Conservation (phyloP, 1,139 yeast genomes). For the Yamadazyma jaroonii region DNA sequence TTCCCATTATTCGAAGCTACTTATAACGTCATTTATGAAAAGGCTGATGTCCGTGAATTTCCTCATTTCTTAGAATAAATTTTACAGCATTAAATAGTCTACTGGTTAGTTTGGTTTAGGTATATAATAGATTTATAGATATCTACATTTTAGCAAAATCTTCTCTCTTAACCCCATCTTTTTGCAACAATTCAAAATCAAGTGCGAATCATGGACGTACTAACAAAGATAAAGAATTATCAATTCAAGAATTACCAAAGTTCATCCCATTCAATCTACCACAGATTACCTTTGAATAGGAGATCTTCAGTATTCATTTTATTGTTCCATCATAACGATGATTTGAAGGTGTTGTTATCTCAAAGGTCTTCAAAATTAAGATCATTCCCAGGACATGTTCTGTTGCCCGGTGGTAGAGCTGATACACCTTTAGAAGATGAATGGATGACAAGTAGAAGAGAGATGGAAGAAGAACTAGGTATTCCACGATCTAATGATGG, state of each 20-base stretch:
- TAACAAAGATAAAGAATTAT: conserved; percentile 20
- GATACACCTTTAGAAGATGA: conserved; percentile 64
- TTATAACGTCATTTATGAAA: conserved; percentile 75
- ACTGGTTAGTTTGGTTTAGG: conserved; percentile 1
- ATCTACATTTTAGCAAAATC: neutral
- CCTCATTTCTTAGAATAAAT: conserved; percentile 28
- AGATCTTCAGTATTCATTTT: conserved; percentile 76
- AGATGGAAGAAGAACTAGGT: conserved; percentile 86
- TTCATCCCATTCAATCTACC: conserved; percentile 50
- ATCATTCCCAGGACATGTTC: conserved; percentile 82
- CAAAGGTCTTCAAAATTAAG: conserved; percentile 67
- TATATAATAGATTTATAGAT: conserved; percentile 3
- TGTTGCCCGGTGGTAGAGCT: conserved; percentile 88
- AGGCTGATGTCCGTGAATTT: conserved; percentile 37
- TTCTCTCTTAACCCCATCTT: neutral
- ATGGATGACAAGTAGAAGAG: conserved; percentile 74
- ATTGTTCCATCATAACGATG: conserved; percentile 67
- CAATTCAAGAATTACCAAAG: conserved; percentile 26
- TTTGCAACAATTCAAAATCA: neutral
- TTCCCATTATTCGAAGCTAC: conserved; percentile 90
- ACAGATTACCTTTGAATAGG: conserved; percentile 53
- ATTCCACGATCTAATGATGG: conserved; percentile 49
- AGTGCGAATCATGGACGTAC: conserved; percentile 1
- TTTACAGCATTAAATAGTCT: too few relatives aligned
- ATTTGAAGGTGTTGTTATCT: conserved; percentile 72